Percentiles rank a stretch among this genome's conserved stretches.
phyloP scores from a whole-genome alignment of 2,329 filamentous ascomycete genomes.

The Pestalotiopsis sp. region DNA sequence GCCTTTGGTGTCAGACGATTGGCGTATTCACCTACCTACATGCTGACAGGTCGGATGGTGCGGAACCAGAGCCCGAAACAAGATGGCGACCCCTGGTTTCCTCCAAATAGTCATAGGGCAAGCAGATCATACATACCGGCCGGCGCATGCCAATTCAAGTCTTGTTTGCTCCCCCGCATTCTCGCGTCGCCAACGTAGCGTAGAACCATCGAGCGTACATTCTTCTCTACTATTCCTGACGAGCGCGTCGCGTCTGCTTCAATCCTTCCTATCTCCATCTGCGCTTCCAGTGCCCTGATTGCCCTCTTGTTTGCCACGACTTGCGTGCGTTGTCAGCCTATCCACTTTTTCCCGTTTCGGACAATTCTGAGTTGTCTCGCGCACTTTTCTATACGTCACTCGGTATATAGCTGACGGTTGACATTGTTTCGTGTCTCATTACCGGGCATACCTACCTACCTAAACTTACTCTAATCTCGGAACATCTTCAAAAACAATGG shows the following conservation, averaged over 20 bases:
- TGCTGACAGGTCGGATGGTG: background rate
- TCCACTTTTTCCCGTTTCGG: background rate
- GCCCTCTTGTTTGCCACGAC: background rate
- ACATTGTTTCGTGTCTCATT: background rate
- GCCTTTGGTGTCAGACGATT: background rate
- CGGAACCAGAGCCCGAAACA: background rate
- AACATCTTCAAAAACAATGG: conserved; percentile 22
- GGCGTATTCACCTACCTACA: background rate
- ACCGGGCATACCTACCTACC: background rate
- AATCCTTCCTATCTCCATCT: background rate
- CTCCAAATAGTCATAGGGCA: background rate
- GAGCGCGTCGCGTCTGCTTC: background rate
- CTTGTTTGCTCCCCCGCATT: background rate
- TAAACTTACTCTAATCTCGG: background rate
- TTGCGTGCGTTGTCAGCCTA: background rate
- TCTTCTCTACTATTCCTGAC: background rate
- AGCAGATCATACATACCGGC: background rate
- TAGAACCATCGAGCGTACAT: background rate
- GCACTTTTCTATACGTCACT: background rate
- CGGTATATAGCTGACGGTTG: background rate
- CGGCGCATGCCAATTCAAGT: background rate
- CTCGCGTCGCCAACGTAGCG: background rate
- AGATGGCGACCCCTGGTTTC: background rate
- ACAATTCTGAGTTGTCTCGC: background rate
- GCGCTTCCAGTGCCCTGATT: background rate